Conservation (phyloP, 768 basidiomycete genomes). For the Macrolepiota albuminosa region DNA sequence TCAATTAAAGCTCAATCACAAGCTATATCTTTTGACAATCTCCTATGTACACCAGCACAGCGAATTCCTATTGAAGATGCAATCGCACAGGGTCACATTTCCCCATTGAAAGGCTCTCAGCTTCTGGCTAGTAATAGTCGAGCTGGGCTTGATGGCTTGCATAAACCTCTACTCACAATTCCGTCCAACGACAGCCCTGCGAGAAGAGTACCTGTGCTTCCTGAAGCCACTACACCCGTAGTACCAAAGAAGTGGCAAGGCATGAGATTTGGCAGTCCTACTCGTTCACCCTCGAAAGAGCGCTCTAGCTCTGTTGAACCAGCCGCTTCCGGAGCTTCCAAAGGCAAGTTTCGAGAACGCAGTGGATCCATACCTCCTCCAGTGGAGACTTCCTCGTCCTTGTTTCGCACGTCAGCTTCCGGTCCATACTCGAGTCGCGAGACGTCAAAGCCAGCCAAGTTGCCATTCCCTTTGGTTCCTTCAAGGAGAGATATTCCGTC, state of each 20-base stretch:
- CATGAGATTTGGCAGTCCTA: slow-evolving; percentile 23
- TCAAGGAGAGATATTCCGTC: slow-evolving; percentile 9
- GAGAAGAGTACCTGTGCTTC: slow-evolving; percentile 26
- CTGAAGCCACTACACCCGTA: slow-evolving; percentile 31
- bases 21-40: slow-evolving; percentile 27
- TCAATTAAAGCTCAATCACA: slow-evolving; percentile 31
- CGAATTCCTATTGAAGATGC: slow-evolving; percentile 55
- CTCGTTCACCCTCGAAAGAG: slow-evolving; percentile 18
- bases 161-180: slow-evolving; percentile 25
- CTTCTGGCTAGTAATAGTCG: slow-evolving; percentile 23
- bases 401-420: neutral
- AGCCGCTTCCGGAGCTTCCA: slow-evolving; percentile 10
- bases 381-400: slow-evolving; percentile 1
- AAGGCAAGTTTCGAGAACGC: slow-evolving; percentile 5
- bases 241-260: slow-evolving; percentile 24
- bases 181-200: slow-evolving; percentile 36
- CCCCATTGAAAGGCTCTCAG: slow-evolving; percentile 40
- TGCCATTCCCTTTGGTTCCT: slow-evolving; percentile 34
- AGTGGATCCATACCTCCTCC: slow-evolving; percentile 9
- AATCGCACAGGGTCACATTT: slow-evolving; percentile 44
- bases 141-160: slow-evolving; percentile 4
- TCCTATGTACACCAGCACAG: slow-evolving; percentile 55
- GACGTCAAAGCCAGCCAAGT: slow-evolving; percentile 8
- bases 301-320: slow-evolving; percentile 29
- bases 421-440: slow-evolving; percentile 1